Base-by-base conservation (phyloP, 306 rosid species). In the Medicago arabica region DNA sequence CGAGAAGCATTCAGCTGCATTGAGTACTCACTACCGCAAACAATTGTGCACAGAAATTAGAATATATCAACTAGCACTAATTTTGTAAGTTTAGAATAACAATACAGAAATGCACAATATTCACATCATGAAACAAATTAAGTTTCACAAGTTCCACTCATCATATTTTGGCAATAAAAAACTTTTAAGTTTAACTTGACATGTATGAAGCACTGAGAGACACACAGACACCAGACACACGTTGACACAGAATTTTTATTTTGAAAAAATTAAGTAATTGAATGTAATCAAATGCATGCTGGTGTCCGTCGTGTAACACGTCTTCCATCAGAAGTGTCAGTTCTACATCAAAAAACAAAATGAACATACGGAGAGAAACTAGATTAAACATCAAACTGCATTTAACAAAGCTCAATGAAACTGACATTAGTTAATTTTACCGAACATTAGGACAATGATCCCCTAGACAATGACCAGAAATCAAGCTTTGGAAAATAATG, bases 1-100 rank as follows among this genome's bases (percentile, higher is more conserved):
- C 97, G 81, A 76, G 94, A 89, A 80, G 97, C 92, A 77, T 88
- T 91, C 66, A 88, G 90, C 87, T 91, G 98, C 98, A 94, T 94
- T 28, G 98, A 94, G 84, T 94, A 94, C 87, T 94, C 98, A 41
- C 98, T 94, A 86, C 69, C 85, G 79, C 71, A 81, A 77, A 60
- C 67, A 75, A 59, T 79, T 9, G 73, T 3, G 49, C 53, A 55
- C 9, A 58, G 49, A 44, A 40, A 12, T 53, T 67, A 65, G 69
- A 67, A 41, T 16, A 39, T 53, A 69, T 77, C 77, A 53, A 54
- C 66, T 4, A 39, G 59, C 54, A 47, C 41, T 12, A 14, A 8
- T 62, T 50, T 44, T 47, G 2, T 51, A 49, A 9, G 12, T 66
- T 44, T 28, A 4, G 57, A 64, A 36, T 43, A 11, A 16, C 70